Evolutionary conservation across 176 grass and related monocot genomes (phyloP).

Genomic region (Puya raimondii): DNA sequence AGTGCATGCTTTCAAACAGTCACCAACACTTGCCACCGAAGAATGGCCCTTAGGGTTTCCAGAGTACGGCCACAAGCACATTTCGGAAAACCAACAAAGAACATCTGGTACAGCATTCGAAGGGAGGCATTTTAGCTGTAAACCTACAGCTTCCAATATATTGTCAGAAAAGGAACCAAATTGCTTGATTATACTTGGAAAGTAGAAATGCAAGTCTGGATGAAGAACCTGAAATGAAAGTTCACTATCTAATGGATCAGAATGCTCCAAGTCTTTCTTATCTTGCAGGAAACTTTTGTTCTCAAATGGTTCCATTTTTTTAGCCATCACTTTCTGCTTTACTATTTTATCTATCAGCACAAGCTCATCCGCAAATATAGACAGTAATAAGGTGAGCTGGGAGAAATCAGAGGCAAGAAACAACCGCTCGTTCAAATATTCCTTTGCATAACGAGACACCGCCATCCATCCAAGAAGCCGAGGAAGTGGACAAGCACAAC

Average conservation of each 20-base stretch:
- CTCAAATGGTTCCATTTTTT: conserved; percentile 27
- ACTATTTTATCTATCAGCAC: conserved; percentile 46
- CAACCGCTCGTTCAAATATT: conserved; percentile 52
- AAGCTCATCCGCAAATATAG: conserved; percentile 83
- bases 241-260: conserved; percentile 20
- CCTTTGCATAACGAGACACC: conserved; percentile 72
- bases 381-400: conserved; percentile 74
- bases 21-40: conserved; percentile 28
- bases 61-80: conserved; percentile 91
- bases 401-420: conserved; percentile 94
- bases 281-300: conserved; percentile 27
- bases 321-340: conserved; percentile 34
- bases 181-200: conserved; percentile 63
- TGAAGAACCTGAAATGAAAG: conserved; percentile 44
- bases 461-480: conserved; percentile 93
- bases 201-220: conserved; percentile 76
- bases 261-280: conserved; percentile 29
- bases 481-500: conserved; percentile 48
- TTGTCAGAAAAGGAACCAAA: conserved; percentile 62
- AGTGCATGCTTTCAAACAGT: conserved; percentile 56
- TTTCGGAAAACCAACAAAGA: conserved; percentile 92
- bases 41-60: conserved; percentile 50
- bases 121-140: conserved; percentile 77
- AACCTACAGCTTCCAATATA: conserved; percentile 84
- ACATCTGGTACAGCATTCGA: conserved; percentile 65